These are phyloP conservation scores for Leccinellum luteum DNA, from an alignment of 768 basidiomycete genomes.

Conservation along the genomic window DNA sequence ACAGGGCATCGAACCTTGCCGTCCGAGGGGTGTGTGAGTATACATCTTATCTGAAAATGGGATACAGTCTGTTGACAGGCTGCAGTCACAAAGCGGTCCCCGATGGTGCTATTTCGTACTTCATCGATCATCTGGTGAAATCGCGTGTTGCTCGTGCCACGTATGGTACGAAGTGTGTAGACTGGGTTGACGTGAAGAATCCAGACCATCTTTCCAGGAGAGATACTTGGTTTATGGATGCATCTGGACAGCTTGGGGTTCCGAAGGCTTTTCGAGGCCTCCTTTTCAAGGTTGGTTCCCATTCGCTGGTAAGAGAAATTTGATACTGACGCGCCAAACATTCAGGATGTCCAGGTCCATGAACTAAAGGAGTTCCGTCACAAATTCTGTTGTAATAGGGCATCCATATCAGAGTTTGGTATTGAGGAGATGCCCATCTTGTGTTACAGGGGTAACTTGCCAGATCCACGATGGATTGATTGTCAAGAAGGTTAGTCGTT, in stretches of 20 bases:
- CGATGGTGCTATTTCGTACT: slow-evolving; percentile 41
- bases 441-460: slow-evolving; percentile 13
- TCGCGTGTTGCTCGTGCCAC: slow-evolving; percentile 43
- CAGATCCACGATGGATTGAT: slow-evolving; percentile 14
- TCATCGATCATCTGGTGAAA: slow-evolving; percentile 43
- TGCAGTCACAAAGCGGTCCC: slow-evolving; percentile 45
- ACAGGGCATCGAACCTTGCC: slow-evolving; percentile 38
- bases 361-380: slow-evolving; percentile 18
- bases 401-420: slow-evolving; percentile 1
- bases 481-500: neutral
- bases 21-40: slow-evolving; percentile 49
- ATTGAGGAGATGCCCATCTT: neutral
- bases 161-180: slow-evolving; percentile 52
- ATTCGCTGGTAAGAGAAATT: neutral
- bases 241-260: neutral
- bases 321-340: neutral
- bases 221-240: slow-evolving; percentile 2
- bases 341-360: slow-evolving; percentile 7
- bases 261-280: slow-evolving; percentile 6
- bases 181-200: neutral
- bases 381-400: neutral
- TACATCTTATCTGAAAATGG: slow-evolving; percentile 2
- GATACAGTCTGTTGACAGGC: neutral
- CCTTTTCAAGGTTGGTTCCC: slow-evolving; percentile 7
- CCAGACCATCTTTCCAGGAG: slow-evolving; percentile 9